These are phyloP conservation scores for Punica granatum DNA, from an alignment of 345 rosid species.

Conservation along the genomic window DNA sequence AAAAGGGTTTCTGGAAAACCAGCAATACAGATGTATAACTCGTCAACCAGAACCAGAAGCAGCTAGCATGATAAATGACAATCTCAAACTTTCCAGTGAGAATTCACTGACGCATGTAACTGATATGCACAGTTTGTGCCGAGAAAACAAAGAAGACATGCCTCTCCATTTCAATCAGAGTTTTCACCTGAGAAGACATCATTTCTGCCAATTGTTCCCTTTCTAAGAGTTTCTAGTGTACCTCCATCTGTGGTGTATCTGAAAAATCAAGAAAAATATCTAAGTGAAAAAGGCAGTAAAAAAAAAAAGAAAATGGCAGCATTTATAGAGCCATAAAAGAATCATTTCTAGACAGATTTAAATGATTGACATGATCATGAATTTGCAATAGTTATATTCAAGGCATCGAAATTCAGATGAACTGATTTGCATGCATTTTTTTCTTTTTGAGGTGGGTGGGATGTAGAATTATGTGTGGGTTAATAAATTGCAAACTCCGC, in stretches of 20 bases:
- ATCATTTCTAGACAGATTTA: background rate
- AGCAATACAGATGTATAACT: background rate
- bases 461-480: background rate
- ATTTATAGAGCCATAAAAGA: background rate
- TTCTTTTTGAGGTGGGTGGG: background rate
- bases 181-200: constrained; percentile 68
- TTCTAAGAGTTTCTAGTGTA: constrained; percentile 53
- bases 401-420: background rate
- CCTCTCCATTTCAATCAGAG: background rate
- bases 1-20: background rate
- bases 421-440: background rate
- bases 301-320: background rate
- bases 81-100: background rate
- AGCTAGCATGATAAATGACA: background rate
- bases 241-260: constrained; percentile 99
- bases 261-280: constrained; percentile 6
- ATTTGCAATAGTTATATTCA: background rate
- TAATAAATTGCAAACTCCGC: background rate
- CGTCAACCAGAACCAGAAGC: background rate
- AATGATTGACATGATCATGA: background rate
- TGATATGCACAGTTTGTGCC: background rate
- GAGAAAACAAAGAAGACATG: background rate
- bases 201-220: constrained; percentile 59
- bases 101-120: background rate
- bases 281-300: background rate